Base-by-base conservation (phyloP, 352 stramenopile genomes). In the Albugo candida region DNA sequence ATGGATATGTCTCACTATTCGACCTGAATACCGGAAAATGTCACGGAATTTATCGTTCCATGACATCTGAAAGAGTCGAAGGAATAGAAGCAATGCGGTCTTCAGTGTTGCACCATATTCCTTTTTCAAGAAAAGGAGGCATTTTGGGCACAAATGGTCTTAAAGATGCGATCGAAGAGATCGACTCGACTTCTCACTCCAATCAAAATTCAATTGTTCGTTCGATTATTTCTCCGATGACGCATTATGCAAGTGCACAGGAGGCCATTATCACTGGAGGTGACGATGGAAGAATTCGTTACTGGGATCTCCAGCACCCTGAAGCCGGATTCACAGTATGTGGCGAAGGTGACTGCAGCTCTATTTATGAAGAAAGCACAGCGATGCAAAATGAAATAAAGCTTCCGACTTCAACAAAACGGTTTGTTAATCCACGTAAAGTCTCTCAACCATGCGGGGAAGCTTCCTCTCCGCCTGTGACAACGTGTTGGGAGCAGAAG, bases 231-330 rank as follows among this genome's bases (percentile, higher is more conserved):
- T 92, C 79, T 64, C 78, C 91, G 60, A 83, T 83, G 55, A 58
- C 88, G 24, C 81, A 91, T 51, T 64, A 95, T 53, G 68, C 76
- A 21, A 80, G 78, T 45, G 76, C 83, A 59, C 55, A 64, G 18
- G 72, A 84, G 53, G 67, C 71, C 31, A 59, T 98, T 31, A 88
- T 98, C 45, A 98, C 92, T 0, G 92, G 87, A 41, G 93, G 92
- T 6, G 91, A 92, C 52, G 92, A 97, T 59, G 72, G 85, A 20
- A 72, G 91, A 59, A 95, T 99, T 53, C 76, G 93, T 19, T 97
- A 96, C 65, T 99, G 94, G 94, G 89, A 98, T 61, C 94, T 98
- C 49, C 78, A 70, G 27, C 83, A 86, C 17, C 72, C 87, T 19
- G 92, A 91, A 36, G 81, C 93, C 54, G 97, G 85, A 51, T 97